Conservation (phyloP, 805 yeast species). For the Yarrowia sp. region DNA sequence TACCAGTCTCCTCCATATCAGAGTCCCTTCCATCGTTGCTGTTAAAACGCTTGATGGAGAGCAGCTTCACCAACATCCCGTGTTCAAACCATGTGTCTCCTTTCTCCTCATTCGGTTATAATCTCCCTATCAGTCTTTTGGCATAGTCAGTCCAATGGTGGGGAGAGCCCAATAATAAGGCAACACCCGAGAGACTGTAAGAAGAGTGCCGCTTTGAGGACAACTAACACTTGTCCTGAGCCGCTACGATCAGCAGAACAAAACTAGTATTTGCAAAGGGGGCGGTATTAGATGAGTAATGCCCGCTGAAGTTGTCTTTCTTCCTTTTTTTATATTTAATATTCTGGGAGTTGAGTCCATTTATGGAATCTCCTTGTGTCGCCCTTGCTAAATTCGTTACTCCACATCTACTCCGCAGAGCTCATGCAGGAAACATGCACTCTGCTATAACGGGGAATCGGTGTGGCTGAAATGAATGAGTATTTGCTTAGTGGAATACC, state of each 20-base stretch:
- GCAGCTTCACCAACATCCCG: not conserved
- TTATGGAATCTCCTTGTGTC: not conserved
- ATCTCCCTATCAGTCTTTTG: not conserved
- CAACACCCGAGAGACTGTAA: too few species aligned
- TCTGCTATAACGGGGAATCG: not conserved
- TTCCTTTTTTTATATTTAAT: too few species aligned
- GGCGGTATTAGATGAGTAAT: too few species aligned
- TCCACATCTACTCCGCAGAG: slow-evolving; percentile 15
- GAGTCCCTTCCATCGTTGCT: not conserved
- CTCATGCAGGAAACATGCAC: not conserved
- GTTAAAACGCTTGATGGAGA: not conserved
- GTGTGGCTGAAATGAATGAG: not conserved
- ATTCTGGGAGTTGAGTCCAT: not conserved
- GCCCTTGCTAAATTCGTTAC: not conserved
- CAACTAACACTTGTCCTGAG: too few species aligned
- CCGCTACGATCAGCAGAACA: not conserved
- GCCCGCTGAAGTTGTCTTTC: too few species aligned
- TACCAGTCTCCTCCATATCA: too few species aligned
- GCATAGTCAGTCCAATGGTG: not conserved
- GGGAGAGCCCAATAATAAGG: too few species aligned
- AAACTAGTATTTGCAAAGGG: not conserved
- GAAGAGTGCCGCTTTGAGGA: too few species aligned
- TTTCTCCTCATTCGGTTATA: too few species aligned
- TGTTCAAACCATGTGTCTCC: not conserved
- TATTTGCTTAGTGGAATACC: not conserved